A percentile compares a stretch with the other conserved stretches of the same genome.
Evolutionary conservation across 306 rosid species (phyloP).

Genomic region (Dryas drummondii): DNA sequence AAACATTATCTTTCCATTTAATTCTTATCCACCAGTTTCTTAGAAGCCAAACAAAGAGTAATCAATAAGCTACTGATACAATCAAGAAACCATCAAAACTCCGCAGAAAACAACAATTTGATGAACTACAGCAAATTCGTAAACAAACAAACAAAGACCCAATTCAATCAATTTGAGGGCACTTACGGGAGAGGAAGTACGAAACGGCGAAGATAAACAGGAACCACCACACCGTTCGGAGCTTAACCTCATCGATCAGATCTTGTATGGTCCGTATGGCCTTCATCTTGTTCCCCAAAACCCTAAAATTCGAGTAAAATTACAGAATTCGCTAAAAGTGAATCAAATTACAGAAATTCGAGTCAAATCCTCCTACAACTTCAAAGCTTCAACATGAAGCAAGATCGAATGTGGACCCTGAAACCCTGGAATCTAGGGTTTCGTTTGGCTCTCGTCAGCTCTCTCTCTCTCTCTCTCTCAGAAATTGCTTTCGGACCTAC

Average conservation of each 20-base stretch:
- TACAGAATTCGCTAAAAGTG: conserved; percentile 3
- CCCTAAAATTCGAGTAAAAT: conserved; percentile 3
- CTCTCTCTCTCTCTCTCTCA: neutral
- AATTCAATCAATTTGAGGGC: neutral
- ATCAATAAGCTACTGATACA: neutral
- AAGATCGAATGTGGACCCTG: conserved; percentile 10
- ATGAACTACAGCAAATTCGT: neutral
- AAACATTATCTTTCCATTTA: neutral
- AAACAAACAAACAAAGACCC: neutral
- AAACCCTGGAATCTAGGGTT: neutral
- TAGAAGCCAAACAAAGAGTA: neutral
- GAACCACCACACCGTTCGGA: conserved; percentile 91
- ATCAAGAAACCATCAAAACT: neutral
- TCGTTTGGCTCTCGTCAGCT: neutral
- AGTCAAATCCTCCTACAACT: conserved; percentile 2
- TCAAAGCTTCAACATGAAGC: conserved; percentile 10
- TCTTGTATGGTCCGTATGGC: conserved; percentile 61
- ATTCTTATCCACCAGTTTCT: neutral
- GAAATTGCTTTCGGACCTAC: neutral
- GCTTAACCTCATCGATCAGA: conserved; percentile 78
- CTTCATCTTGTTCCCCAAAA: conserved; percentile 45
- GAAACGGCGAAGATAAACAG: conserved; percentile 73
- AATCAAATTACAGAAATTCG: neutral
- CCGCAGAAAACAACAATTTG: neutral
- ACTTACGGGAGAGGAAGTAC: conserved; percentile 75